Conservation (phyloP, 306 rosid genomes). For the Arachis hypogaea region DNA sequence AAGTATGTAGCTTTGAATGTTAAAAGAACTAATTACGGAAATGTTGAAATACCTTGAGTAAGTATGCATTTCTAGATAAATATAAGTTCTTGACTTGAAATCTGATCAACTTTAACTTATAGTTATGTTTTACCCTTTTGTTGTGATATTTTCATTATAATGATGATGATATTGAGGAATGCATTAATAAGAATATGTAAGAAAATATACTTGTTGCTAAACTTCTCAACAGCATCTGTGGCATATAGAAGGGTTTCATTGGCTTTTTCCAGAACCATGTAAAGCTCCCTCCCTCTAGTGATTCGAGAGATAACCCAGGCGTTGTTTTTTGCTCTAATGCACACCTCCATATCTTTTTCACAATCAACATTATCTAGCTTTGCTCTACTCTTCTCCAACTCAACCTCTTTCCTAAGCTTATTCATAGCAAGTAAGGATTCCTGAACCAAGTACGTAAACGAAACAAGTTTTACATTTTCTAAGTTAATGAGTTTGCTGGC, state of each 20-base stretch:
- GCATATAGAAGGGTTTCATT: conserved; percentile 90
- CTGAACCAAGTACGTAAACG: conserved; percentile 50
- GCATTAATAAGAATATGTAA: conserved; percentile 5
- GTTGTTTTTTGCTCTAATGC: conserved; percentile 88
- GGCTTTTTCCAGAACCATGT: conserved; percentile 94
- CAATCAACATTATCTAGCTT: conserved; percentile 50
- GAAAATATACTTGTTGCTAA: conserved; percentile 76
- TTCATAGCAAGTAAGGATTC: conserved; percentile 88
- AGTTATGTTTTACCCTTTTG: neutral
- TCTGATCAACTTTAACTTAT: neutral
- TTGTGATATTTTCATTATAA: neutral
- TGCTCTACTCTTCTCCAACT: conserved; percentile 77
- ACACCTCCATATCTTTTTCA: conserved; percentile 81
- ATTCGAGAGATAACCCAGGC: conserved; percentile 90
- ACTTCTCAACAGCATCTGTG: conserved; percentile 92
- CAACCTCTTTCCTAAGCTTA: conserved; percentile 88
- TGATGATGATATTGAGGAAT: conserved; percentile 2
- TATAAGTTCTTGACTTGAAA: conserved; percentile 14
- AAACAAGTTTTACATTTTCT: conserved; percentile 28
- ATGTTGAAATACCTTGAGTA: no score
- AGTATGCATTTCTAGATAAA: neutral
- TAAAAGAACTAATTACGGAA: neutral
- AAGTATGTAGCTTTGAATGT: no score
- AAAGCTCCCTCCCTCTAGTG: conserved; percentile 93
- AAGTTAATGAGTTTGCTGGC: conserved; percentile 6